A percentile compares a stretch with the other conserved stretches of the same genome.
Evolutionary conservation across 345 rosid species (phyloP).

Genomic region (Pistacia vera): DNA sequence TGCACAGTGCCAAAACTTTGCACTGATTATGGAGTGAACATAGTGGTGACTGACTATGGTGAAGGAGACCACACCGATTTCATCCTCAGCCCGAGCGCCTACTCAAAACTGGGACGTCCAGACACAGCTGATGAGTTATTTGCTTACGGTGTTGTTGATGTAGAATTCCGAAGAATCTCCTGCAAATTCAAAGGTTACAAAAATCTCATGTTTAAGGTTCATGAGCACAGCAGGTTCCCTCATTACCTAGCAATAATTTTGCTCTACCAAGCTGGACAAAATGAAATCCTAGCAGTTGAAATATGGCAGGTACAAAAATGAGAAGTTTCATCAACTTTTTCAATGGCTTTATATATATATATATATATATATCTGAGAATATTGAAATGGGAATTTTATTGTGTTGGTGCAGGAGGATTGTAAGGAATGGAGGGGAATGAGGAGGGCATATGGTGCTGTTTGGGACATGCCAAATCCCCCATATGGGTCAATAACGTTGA

Average conservation of each 20-base stretch:
- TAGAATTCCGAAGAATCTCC: conserved; percentile 70
- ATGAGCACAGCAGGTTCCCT: conserved; percentile 66
- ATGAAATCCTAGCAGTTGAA: conserved; percentile 64
- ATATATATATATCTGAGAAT: too few species aligned
- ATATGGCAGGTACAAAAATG: conserved; percentile 52
- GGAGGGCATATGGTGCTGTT: conserved; percentile 75
- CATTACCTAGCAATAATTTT: conserved; percentile 63
- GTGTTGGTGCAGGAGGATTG: conserved; percentile 48
- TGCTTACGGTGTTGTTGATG: conserved; percentile 72
- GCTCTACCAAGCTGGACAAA: conserved; percentile 53
- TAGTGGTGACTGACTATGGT: conserved; percentile 83
- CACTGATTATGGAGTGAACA: conserved; percentile 58
- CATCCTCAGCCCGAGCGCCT: conserved; percentile 72
- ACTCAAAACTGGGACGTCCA: conserved; percentile 50
- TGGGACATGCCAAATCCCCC: conserved; percentile 69
- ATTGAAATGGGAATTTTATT: too few species aligned
- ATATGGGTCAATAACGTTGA: conserved; percentile 42
- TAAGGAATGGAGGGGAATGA: conserved; percentile 68
- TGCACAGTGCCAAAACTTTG: conserved; percentile 67
- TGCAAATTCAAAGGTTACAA: conserved; percentile 56
- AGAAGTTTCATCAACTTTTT: too few species aligned
- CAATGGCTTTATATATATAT: too few species aligned
- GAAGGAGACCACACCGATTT: conserved; percentile 83
- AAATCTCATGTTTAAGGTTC: conserved; percentile 52
- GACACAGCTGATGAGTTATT: conserved; percentile 43